Base-by-base conservation (phyloP, 139 green algal genomes). In the Auxenochlorella pyrenoidosa region DNA sequence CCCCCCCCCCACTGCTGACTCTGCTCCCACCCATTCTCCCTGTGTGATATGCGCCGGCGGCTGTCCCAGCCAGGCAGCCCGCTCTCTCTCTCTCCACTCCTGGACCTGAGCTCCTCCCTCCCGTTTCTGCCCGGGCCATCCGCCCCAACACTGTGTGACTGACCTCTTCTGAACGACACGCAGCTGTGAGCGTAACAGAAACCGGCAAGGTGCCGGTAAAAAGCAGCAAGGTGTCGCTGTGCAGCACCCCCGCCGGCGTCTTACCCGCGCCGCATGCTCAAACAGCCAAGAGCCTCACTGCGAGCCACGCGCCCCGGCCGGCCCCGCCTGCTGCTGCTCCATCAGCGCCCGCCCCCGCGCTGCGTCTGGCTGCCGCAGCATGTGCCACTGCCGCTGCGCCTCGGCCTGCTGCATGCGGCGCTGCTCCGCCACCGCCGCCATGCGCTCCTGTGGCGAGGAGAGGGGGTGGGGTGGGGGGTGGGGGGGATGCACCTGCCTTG, bases 341-440 rank as follows among this genome's bases (percentile, higher is more conserved):
- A 82, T 28, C 47, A 84, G 54, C 38, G 59, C 28, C 22, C 60
- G 79, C 59, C 58, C 79, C 10, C 34, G 32, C 8, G 73, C 79
- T 15, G 38, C 22, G 24, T 84, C 79, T 0, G 58, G 58, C 79
- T 84, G 79, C 40, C 51, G 36, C 79, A 84, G 59, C 36, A 84
- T 28, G 76, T 70, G 76, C 76, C 43, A 47, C 47, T 47, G 76
- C 16, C 38, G 54, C 79, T 58, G 51, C 47, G 68, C 26, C 36
- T 68, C n/a, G 59, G 34, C 26, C 36, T 47, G 43, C 21, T 60
- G 43, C 75, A 41, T 47, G 36, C 79, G 54, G 36, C 60, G 79
- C 58, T 84, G 79, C 47, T 83, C 77, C 24, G 58, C 79, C 22
- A 47, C 40, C 13, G 38, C 79, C 0, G 79, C 58, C 19, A 40